A percentile compares a stretch with the other conserved stretches of the same genome.
These are phyloP conservation scores for Kodamaea restingae DNA, from an alignment of 805 yeast species.

Conservation along the genomic window DNA sequence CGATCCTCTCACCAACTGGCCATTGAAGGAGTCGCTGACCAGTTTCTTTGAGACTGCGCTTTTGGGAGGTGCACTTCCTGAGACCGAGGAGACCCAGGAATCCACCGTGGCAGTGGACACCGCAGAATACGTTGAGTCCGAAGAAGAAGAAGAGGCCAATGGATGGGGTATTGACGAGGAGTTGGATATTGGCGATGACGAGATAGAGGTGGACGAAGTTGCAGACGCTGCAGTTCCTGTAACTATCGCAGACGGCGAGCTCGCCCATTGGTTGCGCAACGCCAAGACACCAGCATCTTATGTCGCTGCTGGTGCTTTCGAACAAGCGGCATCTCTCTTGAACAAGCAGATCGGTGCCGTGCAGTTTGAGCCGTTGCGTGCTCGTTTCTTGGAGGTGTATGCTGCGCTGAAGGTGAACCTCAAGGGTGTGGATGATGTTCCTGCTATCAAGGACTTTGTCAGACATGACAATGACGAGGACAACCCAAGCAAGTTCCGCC, in stretches of 20 bases:
- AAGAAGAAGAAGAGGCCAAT: slow-evolving; percentile 41
- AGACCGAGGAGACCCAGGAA: slow-evolving; percentile 40
- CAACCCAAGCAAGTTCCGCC: slow-evolving; percentile 45
- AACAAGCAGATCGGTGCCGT: slow-evolving; percentile 85
- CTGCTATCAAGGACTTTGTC: slow-evolving; percentile 64
- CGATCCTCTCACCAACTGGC: slow-evolving; percentile 65
- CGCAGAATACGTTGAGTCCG: slow-evolving; percentile 16
- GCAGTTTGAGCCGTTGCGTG: slow-evolving; percentile 82
- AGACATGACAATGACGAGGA: slow-evolving; percentile 62
- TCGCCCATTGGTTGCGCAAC: slow-evolving; percentile 79
- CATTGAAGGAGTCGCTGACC: slow-evolving; percentile 64
- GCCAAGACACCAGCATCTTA: slow-evolving; percentile 88
- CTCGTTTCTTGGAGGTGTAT: slow-evolving; percentile 79
- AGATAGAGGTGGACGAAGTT: slow-evolving; percentile 17
- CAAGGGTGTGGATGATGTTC: slow-evolving; percentile 70
- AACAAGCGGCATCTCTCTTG: slow-evolving; percentile 89
- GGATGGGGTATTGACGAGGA: slow-evolving; percentile 80
- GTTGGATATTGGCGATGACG: slow-evolving; percentile 59
- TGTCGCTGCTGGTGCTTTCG: slow-evolving; percentile 95
- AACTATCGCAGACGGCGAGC: slow-evolving; percentile 48
- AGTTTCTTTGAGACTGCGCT: slow-evolving; percentile 86
- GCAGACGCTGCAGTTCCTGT: slow-evolving; percentile 10
- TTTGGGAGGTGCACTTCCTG: slow-evolving; percentile 56
- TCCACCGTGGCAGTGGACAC: slow-evolving; percentile 12
- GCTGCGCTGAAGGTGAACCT: slow-evolving; percentile 72